Evolutionary conservation across 176 grass and related monocot species (phyloP), one percentile per base, ranked within the genome.

Genomic region (Oryza officinalis): DNA sequence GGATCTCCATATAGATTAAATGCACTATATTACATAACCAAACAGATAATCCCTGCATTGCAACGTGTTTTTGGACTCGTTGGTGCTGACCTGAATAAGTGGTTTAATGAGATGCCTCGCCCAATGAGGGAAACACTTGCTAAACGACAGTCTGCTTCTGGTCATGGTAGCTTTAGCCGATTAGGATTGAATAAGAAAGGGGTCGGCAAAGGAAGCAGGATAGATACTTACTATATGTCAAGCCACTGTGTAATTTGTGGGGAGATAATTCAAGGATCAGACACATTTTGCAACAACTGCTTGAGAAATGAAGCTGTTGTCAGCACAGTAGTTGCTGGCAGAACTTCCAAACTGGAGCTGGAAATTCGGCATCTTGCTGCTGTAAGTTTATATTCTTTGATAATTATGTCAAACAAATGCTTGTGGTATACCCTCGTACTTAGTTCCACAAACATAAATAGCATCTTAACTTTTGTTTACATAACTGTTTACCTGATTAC

Each of bases 31-130:
- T 98, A 98, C 86, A 95, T 98, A 71, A 85, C 83, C 27, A 98
- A 98, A 71, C 92, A 98, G 83, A 98, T 98, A 31, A 95, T 98
- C 60, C 96, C 96, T 80, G 96, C 89, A 64, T 46, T 98, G 64
- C 95, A 98, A 72, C 88, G 92, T 81, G 85, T 95, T 44, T 90
- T 98, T 80, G 96, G 91, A 41, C 96, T 98, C 74, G 76, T 95
- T 77, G 91, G 91, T 47, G 88, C 82, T 64, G 85, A 98, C 81
- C 82, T 98, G 67, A 88, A 86, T 79, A 83, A 85, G 67, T 98
- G 92, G 90, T 98, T 95, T 86, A 85, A 50, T 32, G 92, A 95
- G 82, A 89, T 94, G 90, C 82, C 90, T 52, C 85, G 95, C 5
- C 90, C 90, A 20, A 25, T 86, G 27, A 65, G 81, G 3, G 74